Percentiles rank a stretch among this genome's conserved stretches.
Evolutionary conservation across 179 eudicot genomes (phyloP).

Genomic region (Heliamphora ciliata): DNA sequence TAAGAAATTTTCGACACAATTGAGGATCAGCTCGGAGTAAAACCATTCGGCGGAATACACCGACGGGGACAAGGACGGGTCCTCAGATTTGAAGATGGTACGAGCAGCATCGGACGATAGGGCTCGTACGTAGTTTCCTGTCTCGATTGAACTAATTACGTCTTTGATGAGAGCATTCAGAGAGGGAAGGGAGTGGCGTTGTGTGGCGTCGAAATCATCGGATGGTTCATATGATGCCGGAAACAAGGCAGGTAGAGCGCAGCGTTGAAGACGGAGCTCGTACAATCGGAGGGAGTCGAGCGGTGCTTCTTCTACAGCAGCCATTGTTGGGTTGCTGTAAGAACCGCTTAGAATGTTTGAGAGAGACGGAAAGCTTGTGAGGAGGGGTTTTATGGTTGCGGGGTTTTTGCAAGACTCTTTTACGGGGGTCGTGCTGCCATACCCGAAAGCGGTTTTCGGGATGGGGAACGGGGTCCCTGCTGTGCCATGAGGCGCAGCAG

Average conservation of each 20-base stretch:
- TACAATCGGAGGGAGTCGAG: slow-evolving; percentile 28
- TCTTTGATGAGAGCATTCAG: slow-evolving; percentile 33
- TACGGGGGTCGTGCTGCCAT: too few species aligned
- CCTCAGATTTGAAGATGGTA: slow-evolving; percentile 24
- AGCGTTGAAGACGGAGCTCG: slow-evolving; percentile 74
- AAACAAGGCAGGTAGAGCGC: slow-evolving; percentile 34
- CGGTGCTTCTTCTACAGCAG: slow-evolving; percentile 16
- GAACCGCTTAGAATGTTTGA: background rate
- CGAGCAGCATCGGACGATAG: slow-evolving; percentile 48
- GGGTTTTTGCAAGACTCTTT: background rate
- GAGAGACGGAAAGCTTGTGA: background rate
- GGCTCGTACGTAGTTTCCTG: slow-evolving; percentile 53
- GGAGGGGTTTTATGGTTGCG: background rate
- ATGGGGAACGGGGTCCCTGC: too few species aligned
- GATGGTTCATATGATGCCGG: slow-evolving; percentile 7
- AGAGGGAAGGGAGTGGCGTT: background rate
- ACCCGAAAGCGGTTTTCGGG: too few species aligned
- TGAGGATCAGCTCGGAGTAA: slow-evolving; percentile 40
- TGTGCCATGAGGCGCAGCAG: too few species aligned
- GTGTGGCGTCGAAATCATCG: background rate
- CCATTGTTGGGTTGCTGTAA: background rate
- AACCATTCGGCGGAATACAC: slow-evolving; percentile 30
- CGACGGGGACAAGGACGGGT: slow-evolving; percentile 16
- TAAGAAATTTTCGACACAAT: slow-evolving; percentile 38
- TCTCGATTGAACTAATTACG: slow-evolving; percentile 41